Conservation (phyloP, 2,329 filamentous ascomycete species). For the Claviceps sp. region DNA sequence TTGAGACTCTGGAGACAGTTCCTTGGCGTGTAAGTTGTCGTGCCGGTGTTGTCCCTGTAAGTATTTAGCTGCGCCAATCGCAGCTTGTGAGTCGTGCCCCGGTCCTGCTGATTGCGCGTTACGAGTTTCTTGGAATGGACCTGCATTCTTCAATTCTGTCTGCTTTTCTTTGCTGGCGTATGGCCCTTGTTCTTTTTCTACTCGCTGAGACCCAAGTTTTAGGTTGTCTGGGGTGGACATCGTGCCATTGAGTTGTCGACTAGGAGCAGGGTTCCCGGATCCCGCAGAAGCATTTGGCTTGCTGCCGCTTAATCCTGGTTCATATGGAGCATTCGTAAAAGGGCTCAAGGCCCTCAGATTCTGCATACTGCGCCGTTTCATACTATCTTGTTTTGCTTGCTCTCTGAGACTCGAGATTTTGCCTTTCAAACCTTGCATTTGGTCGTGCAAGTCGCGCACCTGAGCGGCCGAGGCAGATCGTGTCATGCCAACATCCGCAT, state of each 20-base stretch:
- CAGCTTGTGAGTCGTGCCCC: background rate
- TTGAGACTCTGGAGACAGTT: background rate
- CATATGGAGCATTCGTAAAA: slow-evolving; percentile 52
- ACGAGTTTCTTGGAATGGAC: slow-evolving; percentile 1
- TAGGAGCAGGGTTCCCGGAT: slow-evolving; percentile 3
- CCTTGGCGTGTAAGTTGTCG: background rate
- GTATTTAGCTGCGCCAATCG: background rate
- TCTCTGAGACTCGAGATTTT: slow-evolving; percentile 71
- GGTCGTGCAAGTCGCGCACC: slow-evolving; percentile 61
- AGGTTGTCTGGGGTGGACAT: background rate
- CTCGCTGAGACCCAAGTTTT: background rate
- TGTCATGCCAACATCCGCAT: slow-evolving; percentile 35
- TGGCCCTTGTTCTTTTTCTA: slow-evolving; percentile 1
- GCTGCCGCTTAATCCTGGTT: slow-evolving; percentile 11
- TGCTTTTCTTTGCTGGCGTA: slow-evolving; percentile 5
- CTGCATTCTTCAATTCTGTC: background rate
- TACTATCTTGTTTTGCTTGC: slow-evolving; percentile 63
- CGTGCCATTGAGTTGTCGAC: background rate
- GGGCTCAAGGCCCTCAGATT: slow-evolving; percentile 65
- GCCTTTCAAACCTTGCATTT: slow-evolving; percentile 74
- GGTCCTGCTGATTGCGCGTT: background rate
- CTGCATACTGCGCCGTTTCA: slow-evolving; percentile 65
- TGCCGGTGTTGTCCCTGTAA: background rate
- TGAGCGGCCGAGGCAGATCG: slow-evolving; percentile 61
- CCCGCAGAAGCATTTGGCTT: slow-evolving; percentile 8